Percentiles rank a stretch among this genome's conserved stretches.
phyloP scores from a whole-genome alignment of 208 protist genomes.

The Leishmania tropica region DNA sequence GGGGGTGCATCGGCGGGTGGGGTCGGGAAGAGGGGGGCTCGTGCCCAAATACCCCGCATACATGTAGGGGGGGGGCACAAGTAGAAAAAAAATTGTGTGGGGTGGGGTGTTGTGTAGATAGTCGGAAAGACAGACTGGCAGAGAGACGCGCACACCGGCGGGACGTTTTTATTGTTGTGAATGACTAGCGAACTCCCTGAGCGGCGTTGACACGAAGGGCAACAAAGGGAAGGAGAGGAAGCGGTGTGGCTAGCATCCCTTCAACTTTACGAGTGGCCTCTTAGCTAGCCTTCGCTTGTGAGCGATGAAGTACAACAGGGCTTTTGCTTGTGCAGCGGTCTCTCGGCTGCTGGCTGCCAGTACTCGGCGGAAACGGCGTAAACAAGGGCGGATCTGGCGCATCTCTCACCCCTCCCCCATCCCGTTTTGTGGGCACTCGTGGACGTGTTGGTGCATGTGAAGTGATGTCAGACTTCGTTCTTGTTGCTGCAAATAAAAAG shows the following conservation, averaged over 20 bases:
- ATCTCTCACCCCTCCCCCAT: background rate
- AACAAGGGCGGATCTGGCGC: background rate
- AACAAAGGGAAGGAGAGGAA: background rate
- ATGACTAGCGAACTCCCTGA: background rate
- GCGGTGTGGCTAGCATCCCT: background rate
- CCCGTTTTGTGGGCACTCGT: background rate
- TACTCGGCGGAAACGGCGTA: background rate
- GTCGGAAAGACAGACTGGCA: background rate
- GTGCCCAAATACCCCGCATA: background rate
- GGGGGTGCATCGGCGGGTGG: background rate
- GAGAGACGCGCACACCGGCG: background rate
- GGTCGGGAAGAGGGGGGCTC: background rate
- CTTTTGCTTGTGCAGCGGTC: background rate
- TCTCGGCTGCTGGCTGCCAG: background rate
- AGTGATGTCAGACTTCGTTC: background rate
- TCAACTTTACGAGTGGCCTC: background rate
- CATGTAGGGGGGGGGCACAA: background rate
- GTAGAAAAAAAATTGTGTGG: background rate
- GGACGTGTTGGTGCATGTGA: background rate
- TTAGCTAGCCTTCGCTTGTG: background rate
- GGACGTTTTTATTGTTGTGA: background rate
- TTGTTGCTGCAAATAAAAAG: no score
- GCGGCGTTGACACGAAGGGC: background rate
- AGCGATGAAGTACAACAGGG: background rate
- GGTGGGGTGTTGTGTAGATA: background rate